Evolutionary conservation across 176 grass and related monocot species (phyloP).

Genomic region (Carex scoparia): DNA sequence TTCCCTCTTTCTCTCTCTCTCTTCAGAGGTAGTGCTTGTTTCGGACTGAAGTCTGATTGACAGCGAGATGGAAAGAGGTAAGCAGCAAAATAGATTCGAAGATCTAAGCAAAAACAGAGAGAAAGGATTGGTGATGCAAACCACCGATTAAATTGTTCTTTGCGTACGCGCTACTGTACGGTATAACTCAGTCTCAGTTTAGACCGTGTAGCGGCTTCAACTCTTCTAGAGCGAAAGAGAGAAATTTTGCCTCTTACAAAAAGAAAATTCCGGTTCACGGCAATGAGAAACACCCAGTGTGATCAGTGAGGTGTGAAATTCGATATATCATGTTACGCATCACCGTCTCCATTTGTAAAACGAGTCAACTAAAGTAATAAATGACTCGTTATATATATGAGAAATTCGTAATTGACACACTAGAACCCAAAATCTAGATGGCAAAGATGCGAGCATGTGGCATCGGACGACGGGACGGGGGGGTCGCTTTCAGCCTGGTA

Average conservation of each 20-base stretch:
- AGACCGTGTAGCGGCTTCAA: background rate
- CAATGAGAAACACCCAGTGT: background rate
- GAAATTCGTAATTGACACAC: background rate
- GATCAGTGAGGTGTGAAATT: too few relatives aligned
- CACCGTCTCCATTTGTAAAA: background rate
- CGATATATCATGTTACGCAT: background rate
- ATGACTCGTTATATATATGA: background rate
- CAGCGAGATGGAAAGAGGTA: constrained; percentile 11
- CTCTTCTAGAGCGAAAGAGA: background rate
- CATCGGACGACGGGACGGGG: background rate
- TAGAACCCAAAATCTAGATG: background rate
- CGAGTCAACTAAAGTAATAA: background rate
- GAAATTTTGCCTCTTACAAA: background rate
- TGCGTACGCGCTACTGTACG: constrained; percentile 6
- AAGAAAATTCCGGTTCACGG: background rate
- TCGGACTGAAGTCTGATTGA: background rate
- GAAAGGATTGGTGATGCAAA: background rate
- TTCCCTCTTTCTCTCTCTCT: background rate
- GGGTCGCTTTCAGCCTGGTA: constrained; percentile 11
- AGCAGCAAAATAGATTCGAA: constrained; percentile 3
- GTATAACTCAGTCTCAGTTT: constrained; percentile 7
- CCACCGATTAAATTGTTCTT: background rate
- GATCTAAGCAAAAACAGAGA: background rate
- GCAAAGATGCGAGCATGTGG: background rate
- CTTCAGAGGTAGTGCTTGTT: background rate